A percentile compares a stretch with the other conserved stretches of the same genome.
These are phyloP conservation scores for Cercis canadensis DNA, from an alignment of 306 rosid species.

Conservation along the genomic window DNA sequence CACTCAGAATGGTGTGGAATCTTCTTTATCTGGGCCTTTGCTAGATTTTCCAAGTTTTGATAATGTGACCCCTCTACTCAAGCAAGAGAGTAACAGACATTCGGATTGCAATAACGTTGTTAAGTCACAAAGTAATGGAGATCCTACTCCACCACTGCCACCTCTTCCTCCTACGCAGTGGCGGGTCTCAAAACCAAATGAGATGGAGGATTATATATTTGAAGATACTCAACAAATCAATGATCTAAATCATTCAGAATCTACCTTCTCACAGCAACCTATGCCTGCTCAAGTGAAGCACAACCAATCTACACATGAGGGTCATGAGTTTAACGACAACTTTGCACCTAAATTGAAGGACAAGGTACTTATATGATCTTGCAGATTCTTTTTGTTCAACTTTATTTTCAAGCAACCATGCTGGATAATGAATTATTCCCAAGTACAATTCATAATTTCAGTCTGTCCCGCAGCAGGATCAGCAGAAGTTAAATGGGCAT, in stretches of 20 bases:
- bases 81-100: conserved; percentile 46
- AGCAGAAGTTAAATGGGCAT: conserved; percentile 46
- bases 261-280: conserved; percentile 46
- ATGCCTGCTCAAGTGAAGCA: conserved; percentile 42
- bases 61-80: conserved; percentile 52
- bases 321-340: conserved; percentile 40
- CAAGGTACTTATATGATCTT: conserved; percentile 54
- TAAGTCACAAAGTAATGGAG: conserved; percentile 37
- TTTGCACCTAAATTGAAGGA: conserved; percentile 37
- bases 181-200: conserved; percentile 60
- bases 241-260: conserved; percentile 43
- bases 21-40: conserved; percentile 56
- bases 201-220: conserved; percentile 37
- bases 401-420: conserved; percentile 23
- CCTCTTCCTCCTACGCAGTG: conserved; percentile 79
- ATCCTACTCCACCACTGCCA: conserved; percentile 62
- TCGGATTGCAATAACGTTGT: conserved; percentile 39
- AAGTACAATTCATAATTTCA: background rate
- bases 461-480: conserved; percentile 43
- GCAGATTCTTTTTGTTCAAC: conserved; percentile 9
- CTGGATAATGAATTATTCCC: conserved; percentile 14
- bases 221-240: conserved; percentile 38
- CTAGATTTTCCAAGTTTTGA: conserved; percentile 85
- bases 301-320: conserved; percentile 44
- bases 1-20: conserved; percentile 45